Evolutionary conservation across 1,284 basidiomycete species (phyloP).

Genomic region (Marasmius tenuissimus): DNA sequence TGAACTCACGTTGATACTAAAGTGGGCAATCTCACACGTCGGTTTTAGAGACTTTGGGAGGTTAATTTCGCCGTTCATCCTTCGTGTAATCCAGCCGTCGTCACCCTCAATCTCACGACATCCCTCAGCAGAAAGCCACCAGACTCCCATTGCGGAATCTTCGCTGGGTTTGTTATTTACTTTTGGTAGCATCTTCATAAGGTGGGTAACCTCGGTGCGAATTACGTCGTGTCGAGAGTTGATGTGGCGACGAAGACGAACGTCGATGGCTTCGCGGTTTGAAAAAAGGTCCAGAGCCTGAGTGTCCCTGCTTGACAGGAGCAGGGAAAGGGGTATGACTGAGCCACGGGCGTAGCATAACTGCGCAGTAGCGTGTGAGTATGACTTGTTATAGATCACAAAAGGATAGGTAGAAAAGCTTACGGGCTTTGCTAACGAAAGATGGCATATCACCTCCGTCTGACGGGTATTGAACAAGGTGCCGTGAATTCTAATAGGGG

Average conservation of each 20-base stretch:
- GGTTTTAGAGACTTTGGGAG: conserved; percentile 38
- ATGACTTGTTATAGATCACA: neutral
- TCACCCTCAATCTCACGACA: conserved; percentile 5
- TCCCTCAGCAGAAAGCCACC: conserved; percentile 32
- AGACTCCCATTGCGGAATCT: conserved; percentile 32
- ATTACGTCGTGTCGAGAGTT: conserved; percentile 21
- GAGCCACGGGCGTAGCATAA: conserved; percentile 41
- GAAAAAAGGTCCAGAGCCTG: conserved; percentile 35
- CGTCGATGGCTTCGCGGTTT: conserved; percentile 25
- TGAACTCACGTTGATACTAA: conserved; percentile 36
- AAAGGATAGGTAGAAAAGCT: conserved; percentile 9
- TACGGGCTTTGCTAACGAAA: conserved; percentile 37
- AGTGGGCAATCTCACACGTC: conserved; percentile 34
- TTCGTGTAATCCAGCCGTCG: conserved; percentile 17
- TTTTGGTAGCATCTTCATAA: neutral
- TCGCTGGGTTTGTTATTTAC: conserved; percentile 5
- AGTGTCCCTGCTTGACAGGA: conserved; percentile 27
- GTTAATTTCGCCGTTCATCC: conserved; percentile 42
- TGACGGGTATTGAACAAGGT: conserved; percentile 29
- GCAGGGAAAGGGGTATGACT: conserved; percentile 35
- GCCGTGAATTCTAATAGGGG: conserved; percentile 27
- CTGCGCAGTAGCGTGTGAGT: conserved; percentile 18
- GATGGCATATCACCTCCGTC: conserved; percentile 31
- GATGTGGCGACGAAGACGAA: conserved; percentile 34
- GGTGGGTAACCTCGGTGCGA: conserved; percentile 7